Base-by-base conservation (phyloP, 352 stramenopile genomes). In the Phytophthora tentaculata region DNA sequence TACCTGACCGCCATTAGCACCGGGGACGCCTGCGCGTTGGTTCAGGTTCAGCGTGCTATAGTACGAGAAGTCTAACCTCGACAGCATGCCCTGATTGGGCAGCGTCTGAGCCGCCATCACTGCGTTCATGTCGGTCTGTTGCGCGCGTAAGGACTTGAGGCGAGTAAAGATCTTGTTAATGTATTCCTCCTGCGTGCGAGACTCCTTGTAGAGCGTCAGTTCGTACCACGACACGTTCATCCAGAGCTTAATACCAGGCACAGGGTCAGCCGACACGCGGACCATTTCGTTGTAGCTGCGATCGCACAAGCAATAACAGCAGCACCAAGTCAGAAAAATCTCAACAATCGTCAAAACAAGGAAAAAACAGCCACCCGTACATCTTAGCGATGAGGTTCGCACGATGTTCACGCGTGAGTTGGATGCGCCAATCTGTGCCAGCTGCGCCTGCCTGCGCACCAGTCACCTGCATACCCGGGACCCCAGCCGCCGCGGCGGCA, bases 161-260 rank as follows among this genome's bases (percentile, higher is more conserved):
- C 87, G 74, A 41, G 90, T 94, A 67, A 94, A 92, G 60, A 95
- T 95, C 80, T 95, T 94, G 69, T 89, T 94, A 64, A 95, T 95
- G 73, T 95, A 95, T 56, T 90, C 83, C 54, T 95, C 83, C 67
- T 95, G 85, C 16, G 87, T 95, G 22, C 80, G 86, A 32, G 85
- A 92, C 72, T 95, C 87, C 69, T 92, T 92, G 76, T 91, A 95
- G n/a, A 94, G 70, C 57, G 84, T 87, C 41, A 95, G 66, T 66
- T 95, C 87, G 69, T 92, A 95, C 84, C 87, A 94, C 52, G 87
- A 88, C 32, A 94, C 87, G 66, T 95, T 94, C 82, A 94, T 95
- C 87, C 87, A 95, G 56, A 95, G 82, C 71, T 92, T 92, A 56
- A 95, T 95, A 23, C 87, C 87, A 0, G 87, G 85, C 32, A 87